Evolutionary conservation across 1,284 basidiomycete genomes (phyloP).

Genomic region (Flammula alnicola): DNA sequence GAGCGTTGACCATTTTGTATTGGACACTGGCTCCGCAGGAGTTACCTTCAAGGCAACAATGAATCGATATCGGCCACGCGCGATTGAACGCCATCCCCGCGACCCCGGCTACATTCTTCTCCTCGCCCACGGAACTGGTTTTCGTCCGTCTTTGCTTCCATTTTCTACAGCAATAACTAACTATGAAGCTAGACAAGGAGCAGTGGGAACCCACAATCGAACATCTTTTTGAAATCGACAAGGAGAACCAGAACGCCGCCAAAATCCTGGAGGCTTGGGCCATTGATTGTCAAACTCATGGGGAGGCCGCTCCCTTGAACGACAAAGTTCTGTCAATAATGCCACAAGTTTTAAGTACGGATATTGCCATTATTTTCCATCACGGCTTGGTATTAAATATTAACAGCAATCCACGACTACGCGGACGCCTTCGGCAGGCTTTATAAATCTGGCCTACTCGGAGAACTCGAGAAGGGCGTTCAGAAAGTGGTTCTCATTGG

Average conservation of each 20-base stretch:
- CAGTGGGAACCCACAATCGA: no score
- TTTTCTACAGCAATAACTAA: background rate
- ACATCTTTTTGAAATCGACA: constrained; percentile 19
- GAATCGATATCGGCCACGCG: no score
- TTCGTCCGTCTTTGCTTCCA: background rate
- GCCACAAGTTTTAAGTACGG: constrained; percentile 4
- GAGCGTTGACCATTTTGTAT: no score
- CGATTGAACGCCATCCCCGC: no score
- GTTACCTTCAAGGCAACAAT: no score
- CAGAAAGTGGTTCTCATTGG: constrained; percentile 29
- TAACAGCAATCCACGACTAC: constrained; percentile 24
- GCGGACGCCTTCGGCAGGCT: constrained; percentile 28
- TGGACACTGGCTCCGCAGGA: no score
- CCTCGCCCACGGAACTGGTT: constrained; percentile 1
- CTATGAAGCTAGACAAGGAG: no score
- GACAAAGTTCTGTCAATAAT: constrained; percentile 17
- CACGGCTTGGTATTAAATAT: no score
- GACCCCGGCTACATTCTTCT: no score
- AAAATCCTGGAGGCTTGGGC: constrained; percentile 33
- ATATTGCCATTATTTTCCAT: background rate
- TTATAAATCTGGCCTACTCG: constrained; percentile 25
- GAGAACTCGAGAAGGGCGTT: constrained; percentile 16
- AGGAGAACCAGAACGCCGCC: constrained; percentile 1
- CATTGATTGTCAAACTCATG: constrained; percentile 36
- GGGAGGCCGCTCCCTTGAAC: constrained; percentile 33